Evolutionary conservation across 2,329 filamentous ascomycete genomes (phyloP), one percentile per base, ranked within the genome.

Genomic region (Chaetomium sp.): DNA sequence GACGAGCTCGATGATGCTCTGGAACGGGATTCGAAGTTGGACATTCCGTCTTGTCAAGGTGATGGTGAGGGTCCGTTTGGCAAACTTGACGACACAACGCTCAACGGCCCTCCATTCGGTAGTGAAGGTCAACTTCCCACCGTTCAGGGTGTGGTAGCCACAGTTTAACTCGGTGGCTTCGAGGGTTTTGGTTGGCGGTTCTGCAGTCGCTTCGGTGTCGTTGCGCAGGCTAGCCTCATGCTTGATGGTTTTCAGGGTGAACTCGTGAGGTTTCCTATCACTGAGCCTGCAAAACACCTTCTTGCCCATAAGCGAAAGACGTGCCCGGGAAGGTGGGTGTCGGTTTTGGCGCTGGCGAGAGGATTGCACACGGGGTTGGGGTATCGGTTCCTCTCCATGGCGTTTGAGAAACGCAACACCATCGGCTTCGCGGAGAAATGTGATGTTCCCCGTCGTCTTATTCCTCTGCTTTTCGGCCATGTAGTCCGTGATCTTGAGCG

Each of bases 11-110:
- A 81, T 67, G 35, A 86, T 80, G 1, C 77, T 82, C 23, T 78
- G 77, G 45, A 83, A 81, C 0, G 81, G 76, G 16, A 87, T 80
- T 57, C 85, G 80, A 38, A 87, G 74, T 27, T 77, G 71, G 4
- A 77, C 65, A 0, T 67, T 66, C 0, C 67, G n/a, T 2, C 68
- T 4, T 62, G 58, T 0, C 2, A 81, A 71, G 0, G 66, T 76
- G 42, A 85, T 67, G 31, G 80, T 76, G 57, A 87, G 69, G 2
- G 70, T 70, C 6, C 75, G 73, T 60, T 77, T 80, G 12, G 77
- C 75, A 68, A 86, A 85, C 62, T 77, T 79, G 53, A 70, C 79
- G 21, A 58, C 69, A 64, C 72, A 78, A 57, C 29, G 73, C 71
- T 67, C 81, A 75, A 4, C 73, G 72, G 49, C 73, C 53, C 64